Percentiles rank a stretch among this genome's conserved stretches.
These are phyloP conservation scores for Apophysomyces trapeziformis DNA, from an alignment of 371 early-diverging fungal genomes.

Conservation along the genomic window DNA sequence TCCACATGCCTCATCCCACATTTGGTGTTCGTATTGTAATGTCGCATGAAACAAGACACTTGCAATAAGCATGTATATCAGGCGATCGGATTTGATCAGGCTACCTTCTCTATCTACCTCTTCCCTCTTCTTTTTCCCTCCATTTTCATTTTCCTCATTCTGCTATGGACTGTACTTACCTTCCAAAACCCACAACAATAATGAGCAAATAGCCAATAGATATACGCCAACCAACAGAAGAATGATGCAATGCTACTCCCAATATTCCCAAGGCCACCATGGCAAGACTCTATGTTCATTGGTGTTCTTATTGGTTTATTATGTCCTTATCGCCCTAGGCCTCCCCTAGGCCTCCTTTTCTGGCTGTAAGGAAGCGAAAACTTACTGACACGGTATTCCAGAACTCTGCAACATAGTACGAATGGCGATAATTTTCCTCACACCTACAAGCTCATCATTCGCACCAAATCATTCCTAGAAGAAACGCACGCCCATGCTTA, in stretches of 20 bases:
- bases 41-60: slow-evolving; percentile 51
- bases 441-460: slow-evolving; percentile 25
- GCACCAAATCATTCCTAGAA: not conserved
- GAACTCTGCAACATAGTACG: slow-evolving; percentile 42
- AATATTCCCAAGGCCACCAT: slow-evolving; percentile 42
- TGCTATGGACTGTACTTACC: slow-evolving; percentile 24
- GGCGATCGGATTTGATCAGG: not conserved
- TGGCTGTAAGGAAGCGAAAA: too few relatives aligned
- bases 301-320: not conserved
- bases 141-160: too few relatives aligned
- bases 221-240: slow-evolving; percentile 39
- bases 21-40: slow-evolving; percentile 45
- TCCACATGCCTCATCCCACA: slow-evolving; percentile 51
- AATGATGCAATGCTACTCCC: slow-evolving; percentile 39
- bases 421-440: slow-evolving; percentile 39
- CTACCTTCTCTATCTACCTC: too few relatives aligned
- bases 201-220: slow-evolving; percentile 44
- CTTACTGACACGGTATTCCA: slow-evolving; percentile 51
- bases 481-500: slow-evolving; percentile 14
- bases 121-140: not conserved
- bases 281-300: slow-evolving; percentile 37
- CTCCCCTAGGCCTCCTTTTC: not conserved
- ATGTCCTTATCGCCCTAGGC: not conserved
- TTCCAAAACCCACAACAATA: slow-evolving; percentile 48
- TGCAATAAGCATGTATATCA: slow-evolving; percentile 1